Percentiles rank a stretch among this genome's conserved stretches.
Evolutionary conservation across 345 rosid species (phyloP).

Genomic region (Ailanthus altissimus): DNA sequence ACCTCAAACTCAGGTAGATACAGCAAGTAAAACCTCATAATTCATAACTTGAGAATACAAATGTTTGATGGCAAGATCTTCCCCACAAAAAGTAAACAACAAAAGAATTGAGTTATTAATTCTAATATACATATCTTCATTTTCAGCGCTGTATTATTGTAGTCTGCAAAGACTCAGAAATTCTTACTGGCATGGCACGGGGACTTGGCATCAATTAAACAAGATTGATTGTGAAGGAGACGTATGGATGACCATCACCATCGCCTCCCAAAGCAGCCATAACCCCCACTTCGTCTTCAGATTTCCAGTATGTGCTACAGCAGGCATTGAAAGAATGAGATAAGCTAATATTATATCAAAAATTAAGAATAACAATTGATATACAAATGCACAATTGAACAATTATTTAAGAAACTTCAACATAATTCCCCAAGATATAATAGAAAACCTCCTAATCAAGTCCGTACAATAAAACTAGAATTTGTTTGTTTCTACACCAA

Average conservation of each 20-base stretch:
- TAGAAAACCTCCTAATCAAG: neutral
- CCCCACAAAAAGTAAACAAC: conserved; percentile 29
- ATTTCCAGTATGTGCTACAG: conserved; percentile 88
- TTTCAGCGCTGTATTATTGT: conserved; percentile 32
- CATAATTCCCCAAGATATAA: neutral
- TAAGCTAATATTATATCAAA: conserved; percentile 10
- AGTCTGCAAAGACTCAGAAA: conserved; percentile 18
- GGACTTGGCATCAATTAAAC: conserved; percentile 36
- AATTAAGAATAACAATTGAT: too few relatives aligned
- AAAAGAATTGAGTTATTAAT: conserved; percentile 39
- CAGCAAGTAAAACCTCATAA: conserved; percentile 10
- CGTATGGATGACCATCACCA: conserved; percentile 73
- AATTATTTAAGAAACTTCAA: neutral
- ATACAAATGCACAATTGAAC: neutral
- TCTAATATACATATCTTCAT: conserved; percentile 39
- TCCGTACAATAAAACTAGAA: neutral
- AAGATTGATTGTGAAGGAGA: conserved; percentile 93
- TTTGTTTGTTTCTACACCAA: neutral
- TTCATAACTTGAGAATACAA: conserved; percentile 14
- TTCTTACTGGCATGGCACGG: conserved; percentile 8
- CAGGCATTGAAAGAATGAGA: neutral
- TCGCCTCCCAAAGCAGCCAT: conserved; percentile 87
- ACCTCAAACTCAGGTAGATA: neutral
- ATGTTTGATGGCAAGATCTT: conserved; percentile 13
- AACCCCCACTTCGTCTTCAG: conserved; percentile 83